Percentiles rank a stretch among this genome's conserved stretches.
Evolutionary conservation across 2,329 filamentous ascomycete genomes (phyloP).

Genomic region (Pseudogymnoascus sp.): DNA sequence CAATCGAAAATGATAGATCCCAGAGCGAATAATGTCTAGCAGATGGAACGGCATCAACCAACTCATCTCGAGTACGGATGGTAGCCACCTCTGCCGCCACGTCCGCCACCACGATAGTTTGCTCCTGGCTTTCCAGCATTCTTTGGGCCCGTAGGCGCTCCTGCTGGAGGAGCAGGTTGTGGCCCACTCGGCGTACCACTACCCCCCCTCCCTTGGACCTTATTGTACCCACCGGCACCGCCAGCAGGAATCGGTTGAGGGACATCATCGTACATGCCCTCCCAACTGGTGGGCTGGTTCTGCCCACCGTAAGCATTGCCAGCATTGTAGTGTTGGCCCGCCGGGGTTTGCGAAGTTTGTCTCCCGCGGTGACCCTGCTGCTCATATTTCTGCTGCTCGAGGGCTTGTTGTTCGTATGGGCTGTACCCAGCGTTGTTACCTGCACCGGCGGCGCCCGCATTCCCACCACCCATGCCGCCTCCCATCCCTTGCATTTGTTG

Average conservation of each 20-base stretch:
- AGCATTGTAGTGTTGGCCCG: conserved; percentile 25
- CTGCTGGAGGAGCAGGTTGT: conserved; percentile 59
- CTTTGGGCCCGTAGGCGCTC: conserved; percentile 90
- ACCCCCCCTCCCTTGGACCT: conserved; percentile 17
- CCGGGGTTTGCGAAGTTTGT: conserved; percentile 29
- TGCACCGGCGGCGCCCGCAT: conserved; percentile 20
- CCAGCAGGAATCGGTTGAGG: conserved; percentile 65
- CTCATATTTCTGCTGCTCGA: conserved; percentile 74
- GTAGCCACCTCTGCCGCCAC: conserved; percentile 66
- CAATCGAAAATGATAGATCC: background rate
- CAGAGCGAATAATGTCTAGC: background rate
- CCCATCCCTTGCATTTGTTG: conserved; percentile 37
- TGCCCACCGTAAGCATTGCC: conserved; percentile 27
- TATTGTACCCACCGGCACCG: conserved; percentile 34
- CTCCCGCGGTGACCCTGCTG: conserved; percentile 54
- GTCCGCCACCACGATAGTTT: conserved; percentile 86
- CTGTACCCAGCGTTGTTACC: conserved; percentile 38
- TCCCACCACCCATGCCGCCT: conserved; percentile 27
- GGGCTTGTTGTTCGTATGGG: conserved; percentile 64
- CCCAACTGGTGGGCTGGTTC: conserved; percentile 71
- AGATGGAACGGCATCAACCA: background rate
- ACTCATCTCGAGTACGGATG: conserved; percentile 63
- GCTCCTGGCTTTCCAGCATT: conserved; percentile 87
- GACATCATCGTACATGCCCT: conserved; percentile 97
- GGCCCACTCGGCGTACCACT: conserved; percentile 27